Evolutionary conservation across 1,284 basidiomycete genomes (phyloP).

Genomic region (Leccinum fallax): DNA sequence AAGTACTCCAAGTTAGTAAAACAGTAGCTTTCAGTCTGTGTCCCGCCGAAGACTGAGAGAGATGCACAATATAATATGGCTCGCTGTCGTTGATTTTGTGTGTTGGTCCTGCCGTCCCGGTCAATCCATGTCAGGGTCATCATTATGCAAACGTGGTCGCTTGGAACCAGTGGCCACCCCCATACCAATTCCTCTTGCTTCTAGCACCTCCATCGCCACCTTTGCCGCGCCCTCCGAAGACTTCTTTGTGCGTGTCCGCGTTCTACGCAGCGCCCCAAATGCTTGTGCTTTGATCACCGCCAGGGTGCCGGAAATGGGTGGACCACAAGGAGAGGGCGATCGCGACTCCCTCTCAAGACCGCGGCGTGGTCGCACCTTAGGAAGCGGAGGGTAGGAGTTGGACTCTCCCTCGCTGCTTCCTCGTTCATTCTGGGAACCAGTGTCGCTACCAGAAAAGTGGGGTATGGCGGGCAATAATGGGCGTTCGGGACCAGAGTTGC

Average conservation of each 20-base stretch:
- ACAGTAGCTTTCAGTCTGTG: conserved; percentile 30
- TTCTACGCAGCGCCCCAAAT: conserved; percentile 78
- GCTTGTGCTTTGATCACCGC: conserved; percentile 87
- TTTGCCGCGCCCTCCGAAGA: conserved; percentile 71
- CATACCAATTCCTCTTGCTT: conserved; percentile 72
- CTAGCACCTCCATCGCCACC: conserved; percentile 75
- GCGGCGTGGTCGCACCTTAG: conserved; percentile 46
- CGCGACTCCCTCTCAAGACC: conserved; percentile 54
- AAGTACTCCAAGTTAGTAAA: conserved; percentile 35
- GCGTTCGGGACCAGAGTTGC: conserved; percentile 53
- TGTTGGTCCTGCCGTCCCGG: conserved; percentile 21
- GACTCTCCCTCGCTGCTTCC: conserved; percentile 60
- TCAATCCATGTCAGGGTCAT: conserved; percentile 50
- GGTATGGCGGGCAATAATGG: conserved; percentile 51
- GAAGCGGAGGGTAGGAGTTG: conserved; percentile 44
- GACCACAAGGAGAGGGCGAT: conserved; percentile 68
- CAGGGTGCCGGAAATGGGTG: conserved; percentile 73
- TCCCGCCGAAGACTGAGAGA: conserved; percentile 26
- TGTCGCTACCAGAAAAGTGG: conserved; percentile 54
- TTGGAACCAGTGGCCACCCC: conserved; percentile 53
- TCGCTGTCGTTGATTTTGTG: conserved; percentile 20
- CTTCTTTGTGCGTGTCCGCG: conserved; percentile 70
- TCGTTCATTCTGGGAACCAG: conserved; percentile 52
- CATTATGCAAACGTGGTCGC: conserved; percentile 60
- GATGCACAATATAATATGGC: conserved; percentile 35